A percentile compares a stretch with the other conserved stretches of the same genome.
Evolutionary conservation across 2,329 filamentous ascomycete genomes (phyloP).

Genomic region (Fusarium sp.): DNA sequence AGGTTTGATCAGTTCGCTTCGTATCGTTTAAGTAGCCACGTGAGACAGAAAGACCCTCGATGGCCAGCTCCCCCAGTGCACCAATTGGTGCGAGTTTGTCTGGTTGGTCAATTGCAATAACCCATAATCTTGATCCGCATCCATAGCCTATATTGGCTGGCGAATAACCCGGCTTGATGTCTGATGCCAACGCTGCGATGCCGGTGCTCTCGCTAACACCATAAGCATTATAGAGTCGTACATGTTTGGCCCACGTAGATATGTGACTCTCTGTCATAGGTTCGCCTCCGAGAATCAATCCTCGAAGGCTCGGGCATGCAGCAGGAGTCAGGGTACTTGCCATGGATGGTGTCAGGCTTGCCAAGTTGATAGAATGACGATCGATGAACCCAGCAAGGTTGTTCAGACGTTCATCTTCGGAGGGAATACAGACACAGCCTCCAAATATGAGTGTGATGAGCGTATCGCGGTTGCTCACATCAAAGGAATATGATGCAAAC

Average conservation of each 20-base stretch:
- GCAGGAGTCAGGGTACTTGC: slow-evolving; percentile 1
- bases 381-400: slow-evolving; percentile 3
- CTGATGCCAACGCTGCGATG: slow-evolving; percentile 3
- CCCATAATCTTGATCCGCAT: slow-evolving; percentile 4
- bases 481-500: slow-evolving; percentile 12
- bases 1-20: neutral
- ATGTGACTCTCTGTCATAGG: slow-evolving; percentile 10
- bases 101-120: neutral
- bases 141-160: slow-evolving; percentile 12
- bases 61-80: slow-evolving; percentile 2
- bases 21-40: slow-evolving; percentile 2
- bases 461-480: slow-evolving; percentile 9
- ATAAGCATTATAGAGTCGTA: slow-evolving; percentile 12
- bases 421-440: neutral
- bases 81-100: slow-evolving; percentile 13
- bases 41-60: slow-evolving; percentile 3
- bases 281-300: slow-evolving; percentile 7
- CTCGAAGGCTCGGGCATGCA: neutral
- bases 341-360: slow-evolving; percentile 12
- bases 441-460: slow-evolving; percentile 13
- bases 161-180: neutral
- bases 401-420: slow-evolving; percentile 2
- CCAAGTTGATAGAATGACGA: neutral
- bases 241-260: slow-evolving; percentile 8
- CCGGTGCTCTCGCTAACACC: slow-evolving; percentile 15